Base-by-base conservation (phyloP, 257 asterid genomes). In the Handroanthus guayacan region DNA sequence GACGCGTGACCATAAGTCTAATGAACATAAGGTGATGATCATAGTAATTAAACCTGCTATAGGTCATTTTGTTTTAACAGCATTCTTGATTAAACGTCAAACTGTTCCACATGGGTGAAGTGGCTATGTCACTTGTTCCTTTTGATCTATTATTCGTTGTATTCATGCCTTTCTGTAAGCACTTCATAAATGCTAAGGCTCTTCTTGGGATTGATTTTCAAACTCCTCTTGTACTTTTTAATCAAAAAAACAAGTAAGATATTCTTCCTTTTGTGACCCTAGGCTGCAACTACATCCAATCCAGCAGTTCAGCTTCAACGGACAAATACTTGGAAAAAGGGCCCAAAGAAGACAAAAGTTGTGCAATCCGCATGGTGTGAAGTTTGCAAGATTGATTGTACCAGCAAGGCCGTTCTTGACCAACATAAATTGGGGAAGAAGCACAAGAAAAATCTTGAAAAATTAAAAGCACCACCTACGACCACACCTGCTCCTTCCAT, bases 361-460 rank as follows among this genome's bases (percentile, higher is more conserved):
- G 88, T 82, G 50, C 93, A 88, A 62, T 82, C 94, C 62, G 86
- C 79, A 16, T 85, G 97, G 93, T 89, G 97, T 75, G 92, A 85
- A 61, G 79, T 85, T 60, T 92, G 97, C 86, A 85, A 77, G 78
- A 56, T 92, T 45, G 85, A 79, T 70, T 92, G 94, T 56, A 89
- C 85, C 78, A 86, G 87, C 85, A 82, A 72, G 75, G 84, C 37
- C 62, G 89, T 89, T 75, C 91, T 92, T 13, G 90, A 88, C 57
- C 79, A 79, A 50, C 96, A 92, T 82, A 85, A 78, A 75, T 66
- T 72, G 47, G 96, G 97, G 31, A 92, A 82, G 82, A 92, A 80
- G 79, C 98, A 93, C 88, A 79, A 67, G 72, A 89, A 80, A 76
- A 89, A 85, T 80, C 82, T 86, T 73, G 86, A 85, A 78, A 89